Conservation (phyloP, 352 stramenopile species). For the Phytophthora capsici region DNA sequence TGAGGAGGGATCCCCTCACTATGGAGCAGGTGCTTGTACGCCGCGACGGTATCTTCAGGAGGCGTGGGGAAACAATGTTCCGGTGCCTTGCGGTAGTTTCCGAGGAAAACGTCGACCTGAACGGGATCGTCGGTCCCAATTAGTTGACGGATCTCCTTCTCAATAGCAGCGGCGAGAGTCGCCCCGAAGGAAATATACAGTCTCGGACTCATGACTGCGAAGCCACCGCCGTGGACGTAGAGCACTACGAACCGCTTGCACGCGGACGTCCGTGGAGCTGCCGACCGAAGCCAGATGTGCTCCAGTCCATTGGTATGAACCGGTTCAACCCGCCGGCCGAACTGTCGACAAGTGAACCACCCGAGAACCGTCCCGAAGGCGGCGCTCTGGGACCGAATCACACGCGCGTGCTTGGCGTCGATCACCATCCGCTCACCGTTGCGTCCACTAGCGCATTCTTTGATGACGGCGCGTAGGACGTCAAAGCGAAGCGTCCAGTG, state of each 20-base stretch:
- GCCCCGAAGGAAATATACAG: constrained; percentile 46
- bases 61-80: constrained; percentile 48
- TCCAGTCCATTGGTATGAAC: constrained; percentile 43
- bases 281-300: constrained; percentile 47
- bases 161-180: constrained; percentile 30
- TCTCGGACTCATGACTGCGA: constrained; percentile 47
- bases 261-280: background rate
- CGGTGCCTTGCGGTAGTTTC: constrained; percentile 58
- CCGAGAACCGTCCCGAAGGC: constrained; percentile 35
- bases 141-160: constrained; percentile 26
- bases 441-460: constrained; percentile 27
- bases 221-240: constrained; percentile 65
- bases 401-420: constrained; percentile 36
- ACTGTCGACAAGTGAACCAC: constrained; percentile 33
- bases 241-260: constrained; percentile 49
- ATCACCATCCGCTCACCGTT: constrained; percentile 41
- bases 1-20: constrained; percentile 30
- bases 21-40: constrained; percentile 52
- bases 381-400: constrained; percentile 43
- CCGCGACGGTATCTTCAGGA: constrained; percentile 43
- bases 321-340: constrained; percentile 29
- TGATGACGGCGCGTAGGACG: constrained; percentile 33
- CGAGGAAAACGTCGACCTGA: constrained; percentile 50
- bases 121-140: constrained; percentile 12
- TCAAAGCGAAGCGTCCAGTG: constrained; percentile 62